These are phyloP conservation scores for Eragrostis curvula DNA, from an alignment of 176 grass and related monocot species.

Conservation along the genomic window DNA sequence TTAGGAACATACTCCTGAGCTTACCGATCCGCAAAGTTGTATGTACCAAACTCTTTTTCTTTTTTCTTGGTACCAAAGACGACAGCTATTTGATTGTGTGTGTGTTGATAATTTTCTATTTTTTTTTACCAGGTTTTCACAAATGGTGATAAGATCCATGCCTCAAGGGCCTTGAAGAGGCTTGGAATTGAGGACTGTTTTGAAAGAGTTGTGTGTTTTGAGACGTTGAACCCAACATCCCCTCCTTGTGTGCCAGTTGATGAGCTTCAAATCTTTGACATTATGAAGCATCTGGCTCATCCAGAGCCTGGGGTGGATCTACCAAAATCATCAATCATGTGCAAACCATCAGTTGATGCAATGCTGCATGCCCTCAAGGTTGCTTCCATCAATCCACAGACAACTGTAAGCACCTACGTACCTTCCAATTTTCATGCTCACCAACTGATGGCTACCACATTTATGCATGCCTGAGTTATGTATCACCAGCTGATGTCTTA, in stretches of 20 bases:
- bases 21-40: conserved; percentile 88
- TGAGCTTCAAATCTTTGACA: conserved; percentile 63
- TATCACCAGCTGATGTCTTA: background rate
- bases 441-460: background rate
- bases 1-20: conserved; percentile 77
- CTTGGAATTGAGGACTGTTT: conserved; percentile 93
- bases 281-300: conserved; percentile 60
- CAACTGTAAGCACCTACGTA: conserved; percentile 56
- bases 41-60: conserved; percentile 16
- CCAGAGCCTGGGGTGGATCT: conserved; percentile 55
- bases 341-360: conserved; percentile 80
- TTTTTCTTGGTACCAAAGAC: background rate
- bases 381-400: conserved; percentile 70
- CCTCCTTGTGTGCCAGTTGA: background rate
- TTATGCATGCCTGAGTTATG: background rate
- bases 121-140: conserved; percentile 69
- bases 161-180: conserved; percentile 69
- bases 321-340: conserved; percentile 72
- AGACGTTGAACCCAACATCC: conserved; percentile 69
- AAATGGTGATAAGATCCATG: conserved; percentile 79
- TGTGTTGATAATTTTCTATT: background rate
- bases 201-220: conserved; percentile 81
- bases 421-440: background rate
- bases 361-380: conserved; percentile 72
- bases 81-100: background rate